Evolutionary conservation across 169 alveolate species (phyloP).

Genomic region (Besnoitia besnoiti): DNA sequence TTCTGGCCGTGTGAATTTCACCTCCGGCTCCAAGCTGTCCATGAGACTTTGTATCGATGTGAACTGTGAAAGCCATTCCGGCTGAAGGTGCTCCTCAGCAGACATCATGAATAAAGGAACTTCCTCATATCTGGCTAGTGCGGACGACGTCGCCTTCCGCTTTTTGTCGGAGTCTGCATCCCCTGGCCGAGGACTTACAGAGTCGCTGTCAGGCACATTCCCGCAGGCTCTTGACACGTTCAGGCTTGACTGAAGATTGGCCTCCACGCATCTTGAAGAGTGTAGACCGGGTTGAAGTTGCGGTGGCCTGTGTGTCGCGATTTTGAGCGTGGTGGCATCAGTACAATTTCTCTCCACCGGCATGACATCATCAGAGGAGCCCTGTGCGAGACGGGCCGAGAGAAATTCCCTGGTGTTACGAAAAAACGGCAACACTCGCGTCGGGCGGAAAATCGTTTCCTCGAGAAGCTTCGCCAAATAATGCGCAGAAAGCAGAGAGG

Average conservation of each 20-base stretch:
- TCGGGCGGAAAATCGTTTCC: neutral
- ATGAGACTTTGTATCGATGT: neutral
- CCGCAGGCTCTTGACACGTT: neutral
- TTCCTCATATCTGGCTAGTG: neutral
- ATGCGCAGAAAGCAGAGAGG: conserved; percentile 3
- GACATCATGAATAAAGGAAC: neutral
- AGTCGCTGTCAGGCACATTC: neutral
- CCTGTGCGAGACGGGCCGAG: neutral
- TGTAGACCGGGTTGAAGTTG: neutral
- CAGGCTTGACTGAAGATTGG: neutral
- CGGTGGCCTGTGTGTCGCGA: neutral
- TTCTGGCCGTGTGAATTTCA: conserved; percentile 20
- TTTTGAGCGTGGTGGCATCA: neutral
- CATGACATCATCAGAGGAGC: neutral
- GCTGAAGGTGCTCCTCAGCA: conserved; percentile 8
- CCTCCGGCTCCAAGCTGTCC: conserved; percentile 24
- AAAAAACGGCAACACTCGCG: neutral
- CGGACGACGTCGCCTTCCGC: neutral
- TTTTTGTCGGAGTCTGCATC: neutral
- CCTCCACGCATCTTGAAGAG: neutral
- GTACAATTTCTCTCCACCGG: neutral
- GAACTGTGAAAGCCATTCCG: conserved; percentile 15
- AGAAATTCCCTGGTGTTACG: neutral
- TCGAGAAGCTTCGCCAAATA: conserved; percentile 3
- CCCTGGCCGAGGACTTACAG: neutral